Conservation (phyloP, 2,329 filamentous ascomycete genomes). For the Cytospora piceae region DNA sequence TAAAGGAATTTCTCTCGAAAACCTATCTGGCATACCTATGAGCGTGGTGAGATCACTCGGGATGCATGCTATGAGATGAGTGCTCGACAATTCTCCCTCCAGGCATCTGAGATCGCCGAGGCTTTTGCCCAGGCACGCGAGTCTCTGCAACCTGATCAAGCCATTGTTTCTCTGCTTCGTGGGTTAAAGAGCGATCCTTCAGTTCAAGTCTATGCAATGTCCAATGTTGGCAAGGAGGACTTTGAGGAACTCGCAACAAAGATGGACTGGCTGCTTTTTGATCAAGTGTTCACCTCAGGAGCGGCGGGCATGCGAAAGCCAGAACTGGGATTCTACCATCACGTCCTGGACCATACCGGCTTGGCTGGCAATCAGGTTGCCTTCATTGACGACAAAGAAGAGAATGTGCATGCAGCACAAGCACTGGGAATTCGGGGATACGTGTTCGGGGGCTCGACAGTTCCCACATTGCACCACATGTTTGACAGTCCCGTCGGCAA, state of each 20-base stretch:
- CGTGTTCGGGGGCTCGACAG: slow-evolving; percentile 23
- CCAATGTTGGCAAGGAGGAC: slow-evolving; percentile 39
- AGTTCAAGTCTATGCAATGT: slow-evolving; percentile 39
- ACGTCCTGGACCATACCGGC: slow-evolving; percentile 37
- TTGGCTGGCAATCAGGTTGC: background rate
- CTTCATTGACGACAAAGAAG: slow-evolving; percentile 13
- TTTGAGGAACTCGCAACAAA: slow-evolving; percentile 34
- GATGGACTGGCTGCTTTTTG: slow-evolving; percentile 41
- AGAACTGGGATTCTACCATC: slow-evolving; percentile 39
- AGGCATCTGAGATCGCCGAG: slow-evolving; percentile 34
- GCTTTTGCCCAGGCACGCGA: slow-evolving; percentile 38
- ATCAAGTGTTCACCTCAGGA: slow-evolving; percentile 41
- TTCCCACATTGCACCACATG: background rate
- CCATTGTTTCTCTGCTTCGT: slow-evolving; percentile 34
- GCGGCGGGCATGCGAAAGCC: slow-evolving; percentile 42
- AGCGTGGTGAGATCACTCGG: slow-evolving; percentile 37
- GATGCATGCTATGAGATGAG: slow-evolving; percentile 34
- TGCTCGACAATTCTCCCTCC: slow-evolving; percentile 35
- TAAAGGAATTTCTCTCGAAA: slow-evolving; percentile 36
- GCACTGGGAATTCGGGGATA: slow-evolving; percentile 37
- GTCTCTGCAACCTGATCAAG: slow-evolving; percentile 35
- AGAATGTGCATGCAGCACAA: slow-evolving; percentile 2
- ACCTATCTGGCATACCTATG: slow-evolving; percentile 37
- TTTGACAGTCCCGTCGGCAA: background rate
- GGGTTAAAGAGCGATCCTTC: slow-evolving; percentile 30